These are phyloP conservation scores for Aspergillus aculeatinus DNA, from an alignment of 2,329 filamentous ascomycete species.

Conservation along the genomic window DNA sequence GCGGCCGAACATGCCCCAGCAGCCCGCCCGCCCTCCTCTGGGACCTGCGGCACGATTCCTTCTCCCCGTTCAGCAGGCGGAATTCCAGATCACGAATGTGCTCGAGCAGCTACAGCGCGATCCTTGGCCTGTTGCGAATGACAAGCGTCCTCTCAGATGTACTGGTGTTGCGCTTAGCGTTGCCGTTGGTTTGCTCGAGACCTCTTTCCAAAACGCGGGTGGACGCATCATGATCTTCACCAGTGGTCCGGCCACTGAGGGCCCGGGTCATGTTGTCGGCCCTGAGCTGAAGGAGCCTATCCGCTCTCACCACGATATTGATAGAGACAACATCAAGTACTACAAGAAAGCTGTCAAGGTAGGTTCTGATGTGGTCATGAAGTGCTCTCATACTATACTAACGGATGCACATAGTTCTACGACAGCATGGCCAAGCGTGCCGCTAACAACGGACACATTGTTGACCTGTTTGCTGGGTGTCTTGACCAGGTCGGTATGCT, in stretches of 20 bases:
- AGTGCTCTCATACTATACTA: slow-evolving; percentile 15
- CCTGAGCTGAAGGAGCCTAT: slow-evolving; percentile 95
- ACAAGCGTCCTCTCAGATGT: slow-evolving; percentile 85
- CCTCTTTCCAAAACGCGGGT: slow-evolving; percentile 92
- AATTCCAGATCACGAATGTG: slow-evolving; percentile 95
- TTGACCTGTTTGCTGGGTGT: slow-evolving; percentile 97
- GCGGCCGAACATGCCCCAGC: slow-evolving; percentile 70
- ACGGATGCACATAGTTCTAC: slow-evolving; percentile 68
- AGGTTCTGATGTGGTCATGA: slow-evolving; percentile 24
- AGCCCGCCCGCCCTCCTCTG: slow-evolving; percentile 71
- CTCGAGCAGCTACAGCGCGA: slow-evolving; percentile 95
- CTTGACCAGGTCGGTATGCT: slow-evolving; percentile 94
- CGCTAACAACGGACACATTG: slow-evolving; percentile 93
- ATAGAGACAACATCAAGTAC: slow-evolving; percentile 98
- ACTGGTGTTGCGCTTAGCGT: slow-evolving; percentile 96
- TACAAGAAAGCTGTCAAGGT: slow-evolving; percentile 99
- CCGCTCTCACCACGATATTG: slow-evolving; percentile 96
- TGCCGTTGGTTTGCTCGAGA: slow-evolving; percentile 86
- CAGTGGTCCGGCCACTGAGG: slow-evolving; percentile 91
- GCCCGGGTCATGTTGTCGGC: slow-evolving; percentile 93
- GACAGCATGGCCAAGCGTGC: slow-evolving; percentile 90
- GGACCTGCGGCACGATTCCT: slow-evolving; percentile 87
- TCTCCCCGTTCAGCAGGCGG: slow-evolving; percentile 89
- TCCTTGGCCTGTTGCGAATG: slow-evolving; percentile 94
- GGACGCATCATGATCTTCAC: slow-evolving; percentile 97